Evolutionary conservation across 2,329 filamentous ascomycete genomes (phyloP).

Genomic region (Paramyrothecium sp.): DNA sequence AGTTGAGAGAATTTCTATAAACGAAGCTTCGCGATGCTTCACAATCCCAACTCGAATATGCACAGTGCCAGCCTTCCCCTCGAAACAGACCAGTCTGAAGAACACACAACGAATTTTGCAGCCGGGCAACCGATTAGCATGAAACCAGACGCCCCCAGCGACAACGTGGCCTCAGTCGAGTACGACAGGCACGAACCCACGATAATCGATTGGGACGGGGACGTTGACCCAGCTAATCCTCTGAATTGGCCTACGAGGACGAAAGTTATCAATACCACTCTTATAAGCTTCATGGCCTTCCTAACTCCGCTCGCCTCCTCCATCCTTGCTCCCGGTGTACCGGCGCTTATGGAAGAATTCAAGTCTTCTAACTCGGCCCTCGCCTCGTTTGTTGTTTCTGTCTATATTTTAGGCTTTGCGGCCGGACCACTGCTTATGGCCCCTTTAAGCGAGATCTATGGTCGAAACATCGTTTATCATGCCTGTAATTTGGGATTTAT

Average conservation of each 20-base stretch:
- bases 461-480: conserved; percentile 42
- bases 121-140: too few species aligned
- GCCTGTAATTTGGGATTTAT: conserved; percentile 36
- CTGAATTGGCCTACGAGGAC: conserved; percentile 60
- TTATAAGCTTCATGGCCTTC: conserved; percentile 30
- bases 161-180: too few species aligned
- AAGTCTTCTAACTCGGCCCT: conserved; percentile 20
- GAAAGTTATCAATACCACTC: conserved; percentile 30
- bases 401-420: conserved; percentile 54
- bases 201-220: conserved; percentile 43
- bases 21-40: too few species aligned
- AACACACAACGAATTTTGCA: too few species aligned
- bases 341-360: conserved; percentile 58
- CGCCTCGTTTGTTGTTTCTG: conserved; percentile 19
- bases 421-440: conserved; percentile 47
- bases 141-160: too few species aligned
- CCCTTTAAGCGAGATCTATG: conserved; percentile 48
- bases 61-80: too few species aligned
- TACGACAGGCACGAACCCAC: too few species aligned
- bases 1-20: too few species aligned
- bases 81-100: too few species aligned
- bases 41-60: too few species aligned
- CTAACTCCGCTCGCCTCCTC: conserved; percentile 39
- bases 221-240: conserved; percentile 60
- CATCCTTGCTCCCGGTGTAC: conserved; percentile 64